These are phyloP conservation scores for Paraleonurus japonicus DNA, from an alignment of 257 asterid genomes.

Conservation along the genomic window DNA sequence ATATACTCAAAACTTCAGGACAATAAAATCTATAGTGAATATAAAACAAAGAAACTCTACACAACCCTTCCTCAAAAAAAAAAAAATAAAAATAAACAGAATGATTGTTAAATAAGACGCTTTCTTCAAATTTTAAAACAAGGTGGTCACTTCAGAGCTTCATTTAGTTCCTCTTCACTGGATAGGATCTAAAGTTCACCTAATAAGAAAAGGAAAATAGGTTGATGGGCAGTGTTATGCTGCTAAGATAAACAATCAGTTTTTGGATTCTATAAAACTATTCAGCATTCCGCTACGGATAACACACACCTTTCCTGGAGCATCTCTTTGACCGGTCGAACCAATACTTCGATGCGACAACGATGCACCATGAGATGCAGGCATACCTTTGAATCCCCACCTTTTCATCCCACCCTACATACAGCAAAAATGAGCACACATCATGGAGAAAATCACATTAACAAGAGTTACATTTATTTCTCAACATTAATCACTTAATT, in stretches of 20 bases:
- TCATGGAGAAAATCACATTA: not conserved
- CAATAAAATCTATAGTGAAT: not conserved
- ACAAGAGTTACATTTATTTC: constrained; percentile 14
- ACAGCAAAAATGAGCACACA: constrained; percentile 12
- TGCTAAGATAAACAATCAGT: too few species aligned
- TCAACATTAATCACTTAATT: not conserved
- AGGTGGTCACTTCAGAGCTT: not conserved
- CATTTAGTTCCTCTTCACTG: not conserved
- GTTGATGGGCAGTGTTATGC: too few species aligned
- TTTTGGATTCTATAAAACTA: not conserved
- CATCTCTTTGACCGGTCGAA: constrained; percentile 92
- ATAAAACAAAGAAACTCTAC: not conserved
- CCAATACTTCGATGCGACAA: constrained; percentile 79
- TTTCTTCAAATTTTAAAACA: not conserved
- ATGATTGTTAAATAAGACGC: not conserved
- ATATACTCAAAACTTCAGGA: not conserved
- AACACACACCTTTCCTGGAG: constrained; percentile 89
- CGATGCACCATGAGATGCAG: constrained; percentile 92
- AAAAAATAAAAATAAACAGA: too few species aligned
- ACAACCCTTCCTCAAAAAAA: not conserved
- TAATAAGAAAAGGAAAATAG: too few species aligned
- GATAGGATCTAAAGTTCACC: too few species aligned
- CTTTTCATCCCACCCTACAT: constrained; percentile 92
- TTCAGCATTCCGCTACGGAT: too few species aligned
- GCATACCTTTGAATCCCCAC: constrained; percentile 65